These are phyloP conservation scores for Xylariaceae sp. DNA, from an alignment of 2,329 filamentous ascomycete species.

Conservation along the genomic window DNA sequence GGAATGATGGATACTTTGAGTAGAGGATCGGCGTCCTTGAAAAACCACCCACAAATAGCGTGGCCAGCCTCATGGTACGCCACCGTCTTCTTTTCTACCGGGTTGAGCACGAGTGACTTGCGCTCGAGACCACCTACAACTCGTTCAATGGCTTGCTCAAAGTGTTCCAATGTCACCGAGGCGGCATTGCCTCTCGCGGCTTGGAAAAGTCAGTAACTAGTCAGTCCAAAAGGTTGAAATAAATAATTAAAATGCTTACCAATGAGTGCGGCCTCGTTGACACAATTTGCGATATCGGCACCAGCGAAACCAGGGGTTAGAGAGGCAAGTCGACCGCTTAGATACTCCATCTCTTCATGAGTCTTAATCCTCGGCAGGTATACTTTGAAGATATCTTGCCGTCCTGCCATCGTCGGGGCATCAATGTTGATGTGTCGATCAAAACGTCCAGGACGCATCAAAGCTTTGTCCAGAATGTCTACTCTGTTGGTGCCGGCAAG, in stretches of 20 bases:
- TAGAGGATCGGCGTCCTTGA: slow-evolving; percentile 92
- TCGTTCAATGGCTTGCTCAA: slow-evolving; percentile 96
- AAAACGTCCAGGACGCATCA: slow-evolving; percentile 95
- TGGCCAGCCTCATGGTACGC: slow-evolving; percentile 98
- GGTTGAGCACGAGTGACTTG: slow-evolving; percentile 90
- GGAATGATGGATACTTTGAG: slow-evolving; percentile 99
- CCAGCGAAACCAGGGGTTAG: slow-evolving; percentile 95
- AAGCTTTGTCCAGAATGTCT: slow-evolving; percentile 88
- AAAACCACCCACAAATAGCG: slow-evolving; percentile 97
- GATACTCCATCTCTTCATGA: slow-evolving; percentile 79
- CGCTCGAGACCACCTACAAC: slow-evolving; percentile 95
- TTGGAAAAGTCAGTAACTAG: slow-evolving; percentile 42
- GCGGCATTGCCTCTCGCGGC: slow-evolving; percentile 80
- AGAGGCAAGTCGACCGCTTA: slow-evolving; percentile 84
- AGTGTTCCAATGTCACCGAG: slow-evolving; percentile 81
- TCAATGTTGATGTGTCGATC: slow-evolving; percentile 96
- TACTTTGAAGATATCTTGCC: slow-evolving; percentile 93
- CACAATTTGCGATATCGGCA: slow-evolving; percentile 96
- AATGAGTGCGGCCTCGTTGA: slow-evolving; percentile 94
- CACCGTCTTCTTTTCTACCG: slow-evolving; percentile 91
- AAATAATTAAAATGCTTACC: slow-evolving; percentile 56
- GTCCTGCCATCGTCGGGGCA: slow-evolving; percentile 90
- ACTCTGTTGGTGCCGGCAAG: slow-evolving; percentile 94
- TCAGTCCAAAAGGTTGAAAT: not conserved
- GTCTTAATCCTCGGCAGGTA: slow-evolving; percentile 95